These are phyloP conservation scores for Nitzschia inconspicua DNA, from an alignment of 108 stramenopile genomes.

Conservation along the genomic window DNA sequence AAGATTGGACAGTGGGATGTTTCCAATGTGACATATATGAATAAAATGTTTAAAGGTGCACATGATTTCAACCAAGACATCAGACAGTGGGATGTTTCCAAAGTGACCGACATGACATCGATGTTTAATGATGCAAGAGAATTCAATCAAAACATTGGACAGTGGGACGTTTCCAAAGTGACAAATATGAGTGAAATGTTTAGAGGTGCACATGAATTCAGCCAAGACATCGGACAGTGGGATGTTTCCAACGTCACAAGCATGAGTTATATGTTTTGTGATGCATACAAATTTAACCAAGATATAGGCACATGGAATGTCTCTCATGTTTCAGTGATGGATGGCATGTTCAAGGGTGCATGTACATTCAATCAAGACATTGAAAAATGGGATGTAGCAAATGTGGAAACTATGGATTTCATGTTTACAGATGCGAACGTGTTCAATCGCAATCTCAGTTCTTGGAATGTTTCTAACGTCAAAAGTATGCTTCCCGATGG, in stretches of 20 bases:
- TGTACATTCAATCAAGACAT: constrained; percentile 18
- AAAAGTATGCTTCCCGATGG: neutral
- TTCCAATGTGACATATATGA: constrained; percentile 10
- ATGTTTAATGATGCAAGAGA: constrained; percentile 29
- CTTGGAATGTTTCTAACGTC: neutral
- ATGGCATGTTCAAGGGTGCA: constrained; percentile 18
- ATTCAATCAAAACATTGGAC: constrained; percentile 24
- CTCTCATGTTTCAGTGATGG: constrained; percentile 13
- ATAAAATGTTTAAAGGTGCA: constrained; percentile 12
- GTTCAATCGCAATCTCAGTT: neutral
- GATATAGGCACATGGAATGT: constrained; percentile 11
- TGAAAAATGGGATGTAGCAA: constrained; percentile 17
- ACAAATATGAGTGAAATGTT: constrained; percentile 22
- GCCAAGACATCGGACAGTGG: constrained; percentile 23
- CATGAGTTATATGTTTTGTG: too few relatives aligned
- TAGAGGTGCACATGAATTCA: constrained; percentile 17
- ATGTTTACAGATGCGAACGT: constrained; percentile 23
- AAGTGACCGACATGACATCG: constrained; percentile 13
- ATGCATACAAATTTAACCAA: too few relatives aligned
- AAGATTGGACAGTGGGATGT: constrained; percentile 25
- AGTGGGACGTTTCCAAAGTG: constrained; percentile 14
- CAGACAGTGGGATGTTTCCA: constrained; percentile 10
- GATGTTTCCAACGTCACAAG: constrained; percentile 13
- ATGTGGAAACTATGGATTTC: constrained; percentile 23
- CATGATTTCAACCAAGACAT: constrained; percentile 6